phyloP scores from a whole-genome alignment of 1,284 basidiomycete species.

The Cryptococcus sp. region DNA sequence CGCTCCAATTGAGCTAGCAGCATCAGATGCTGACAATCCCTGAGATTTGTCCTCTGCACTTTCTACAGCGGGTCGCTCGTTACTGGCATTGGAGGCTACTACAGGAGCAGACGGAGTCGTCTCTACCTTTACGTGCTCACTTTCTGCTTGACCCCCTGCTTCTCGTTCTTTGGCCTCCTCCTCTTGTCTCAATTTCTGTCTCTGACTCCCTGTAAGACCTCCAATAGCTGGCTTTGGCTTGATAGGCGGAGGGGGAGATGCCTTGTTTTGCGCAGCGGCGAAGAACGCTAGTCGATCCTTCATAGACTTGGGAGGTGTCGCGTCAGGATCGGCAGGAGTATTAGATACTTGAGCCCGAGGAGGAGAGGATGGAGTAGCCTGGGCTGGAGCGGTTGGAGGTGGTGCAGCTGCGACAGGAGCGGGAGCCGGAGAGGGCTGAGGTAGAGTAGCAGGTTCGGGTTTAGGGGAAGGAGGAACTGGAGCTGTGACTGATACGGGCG shows the following conservation, averaged over 20 bases:
- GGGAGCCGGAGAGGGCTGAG: slow-evolving; percentile 50
- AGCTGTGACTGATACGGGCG: slow-evolving; percentile 9
- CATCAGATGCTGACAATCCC: slow-evolving; percentile 74
- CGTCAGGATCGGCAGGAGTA: slow-evolving; percentile 12
- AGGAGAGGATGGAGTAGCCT: slow-evolving; percentile 7
- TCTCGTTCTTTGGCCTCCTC: slow-evolving; percentile 42
- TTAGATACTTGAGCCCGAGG: neutral
- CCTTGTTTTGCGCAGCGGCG: slow-evolving; percentile 35
- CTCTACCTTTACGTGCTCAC: slow-evolving; percentile 12
- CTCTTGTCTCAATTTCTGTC: slow-evolving; percentile 45
- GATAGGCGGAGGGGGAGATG: slow-evolving; percentile 52
- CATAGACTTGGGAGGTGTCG: slow-evolving; percentile 34
- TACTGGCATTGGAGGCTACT: slow-evolving; percentile 3
- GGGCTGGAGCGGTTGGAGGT: slow-evolving; percentile 4
- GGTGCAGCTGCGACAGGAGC: slow-evolving; percentile 12
- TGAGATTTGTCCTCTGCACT: slow-evolving; percentile 19
- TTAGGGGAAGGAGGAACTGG: slow-evolving; percentile 24
- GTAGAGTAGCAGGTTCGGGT: slow-evolving; percentile 12
- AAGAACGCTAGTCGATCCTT: slow-evolving; percentile 49
- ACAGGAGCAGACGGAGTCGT: slow-evolving; percentile 9
- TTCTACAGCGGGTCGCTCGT: neutral
- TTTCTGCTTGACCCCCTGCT: slow-evolving; percentile 51
- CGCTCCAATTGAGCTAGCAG: slow-evolving; percentile 66
- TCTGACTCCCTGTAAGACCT: slow-evolving; percentile 51
- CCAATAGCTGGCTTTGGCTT: slow-evolving; percentile 61